Percentiles rank a stretch among this genome's conserved stretches.
These are phyloP conservation scores for Penicillium flavigenum DNA, from an alignment of 495 filamentous ascomycete genomes.

Conservation along the genomic window DNA sequence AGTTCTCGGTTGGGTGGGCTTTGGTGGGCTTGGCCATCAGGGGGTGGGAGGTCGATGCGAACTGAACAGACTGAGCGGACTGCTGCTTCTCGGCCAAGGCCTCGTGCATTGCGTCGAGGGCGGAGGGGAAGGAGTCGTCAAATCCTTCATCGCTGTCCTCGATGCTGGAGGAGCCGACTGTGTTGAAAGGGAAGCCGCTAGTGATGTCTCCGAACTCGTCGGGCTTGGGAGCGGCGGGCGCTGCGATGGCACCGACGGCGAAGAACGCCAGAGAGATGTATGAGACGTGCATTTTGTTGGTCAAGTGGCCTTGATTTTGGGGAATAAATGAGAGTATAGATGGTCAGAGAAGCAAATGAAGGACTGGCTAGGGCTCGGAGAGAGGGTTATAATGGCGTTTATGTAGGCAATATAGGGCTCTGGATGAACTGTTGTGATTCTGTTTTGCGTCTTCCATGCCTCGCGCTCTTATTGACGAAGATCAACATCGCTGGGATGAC, in stretches of 20 bases:
- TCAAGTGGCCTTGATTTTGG: not conserved
- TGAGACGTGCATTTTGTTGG: conserved; percentile 23
- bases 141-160: conserved; percentile 21
- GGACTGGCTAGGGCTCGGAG: not conserved
- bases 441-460: conserved; percentile 24
- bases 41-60: not conserved
- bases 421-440: conserved; percentile 17
- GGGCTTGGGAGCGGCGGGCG: conserved; percentile 19
- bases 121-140: conserved; percentile 17
- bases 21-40: not conserved
- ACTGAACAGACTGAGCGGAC: not conserved
- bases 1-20: not conserved
- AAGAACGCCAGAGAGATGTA: conserved; percentile 29
- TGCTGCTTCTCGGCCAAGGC: conserved; percentile 8
- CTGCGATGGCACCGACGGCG: conserved; percentile 25
- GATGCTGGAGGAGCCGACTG: conserved; percentile 7
- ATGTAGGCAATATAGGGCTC: conserved; percentile 13
- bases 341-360: conserved; percentile 19
- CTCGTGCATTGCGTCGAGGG: conserved; percentile 18
- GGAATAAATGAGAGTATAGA: conserved; percentile 20
- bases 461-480: conserved; percentile 11
- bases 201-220: conserved; percentile 9
- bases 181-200: conserved; percentile 23
- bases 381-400: conserved; percentile 21
- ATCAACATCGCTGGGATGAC: conserved; percentile 24